phyloP scores from a whole-genome alignment of 208 protist species.

The Crithidia bombi region DNA sequence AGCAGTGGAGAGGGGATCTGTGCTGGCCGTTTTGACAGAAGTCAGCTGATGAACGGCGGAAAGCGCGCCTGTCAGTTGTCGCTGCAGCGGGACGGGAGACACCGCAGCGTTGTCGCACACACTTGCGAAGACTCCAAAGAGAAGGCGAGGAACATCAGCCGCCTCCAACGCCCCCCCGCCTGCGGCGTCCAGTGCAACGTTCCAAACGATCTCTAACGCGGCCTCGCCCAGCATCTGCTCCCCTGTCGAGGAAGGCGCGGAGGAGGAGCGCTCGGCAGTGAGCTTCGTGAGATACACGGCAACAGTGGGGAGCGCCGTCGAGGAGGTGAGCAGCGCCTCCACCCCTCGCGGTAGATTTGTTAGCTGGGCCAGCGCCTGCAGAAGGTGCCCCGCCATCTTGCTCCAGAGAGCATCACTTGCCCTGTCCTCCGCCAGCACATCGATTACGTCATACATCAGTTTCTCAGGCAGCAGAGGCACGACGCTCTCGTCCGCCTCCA shows the following conservation, averaged over 20 bases:
- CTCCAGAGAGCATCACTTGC: background rate
- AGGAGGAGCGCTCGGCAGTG: background rate
- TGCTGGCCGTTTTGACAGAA: conserved; percentile 55
- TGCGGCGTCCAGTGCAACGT: conserved; percentile 50
- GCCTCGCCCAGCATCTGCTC: conserved; percentile 22
- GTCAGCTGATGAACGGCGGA: conserved; percentile 78
- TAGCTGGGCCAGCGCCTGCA: conserved; percentile 30
- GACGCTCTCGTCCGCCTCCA: conserved; percentile 18
- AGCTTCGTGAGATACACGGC: conserved; percentile 6
- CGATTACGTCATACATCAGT: conserved; percentile 26
- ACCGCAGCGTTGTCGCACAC: conserved; percentile 15
- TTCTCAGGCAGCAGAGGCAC: conserved; percentile 8
- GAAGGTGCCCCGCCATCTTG: conserved; percentile 11
- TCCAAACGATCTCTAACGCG: conserved; percentile 56
- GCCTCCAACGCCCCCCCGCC: conserved; percentile 58
- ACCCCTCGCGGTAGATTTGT: conserved; percentile 34
- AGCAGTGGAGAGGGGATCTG: conserved; percentile 15
- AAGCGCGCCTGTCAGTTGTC: conserved; percentile 68
- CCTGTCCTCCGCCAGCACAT: conserved; percentile 12
- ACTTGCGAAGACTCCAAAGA: conserved; percentile 53
- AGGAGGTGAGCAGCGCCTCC: conserved; percentile 12
- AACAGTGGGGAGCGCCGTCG: conserved; percentile 4
- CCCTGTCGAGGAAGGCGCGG: background rate
- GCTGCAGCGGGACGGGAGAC: conserved; percentile 47
- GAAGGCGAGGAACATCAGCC: conserved; percentile 33